Evolutionary conservation across 176 grass and related monocot species (phyloP).

Genomic region (Hordeum marinum): DNA sequence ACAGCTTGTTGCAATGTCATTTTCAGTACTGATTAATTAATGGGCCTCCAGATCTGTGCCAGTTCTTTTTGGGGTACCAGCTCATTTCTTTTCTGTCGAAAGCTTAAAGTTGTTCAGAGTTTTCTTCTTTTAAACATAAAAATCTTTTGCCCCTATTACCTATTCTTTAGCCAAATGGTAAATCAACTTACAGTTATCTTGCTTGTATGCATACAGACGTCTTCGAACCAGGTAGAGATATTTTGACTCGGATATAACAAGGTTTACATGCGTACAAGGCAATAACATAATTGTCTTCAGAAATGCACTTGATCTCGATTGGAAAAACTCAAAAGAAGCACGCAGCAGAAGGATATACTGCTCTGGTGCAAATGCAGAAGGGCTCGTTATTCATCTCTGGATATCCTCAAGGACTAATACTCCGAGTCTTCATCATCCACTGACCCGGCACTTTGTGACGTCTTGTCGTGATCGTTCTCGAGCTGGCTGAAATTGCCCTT

Average conservation of each 20-base stretch:
- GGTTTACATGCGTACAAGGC: conserved; percentile 37
- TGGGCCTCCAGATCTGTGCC: background rate
- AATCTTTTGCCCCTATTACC: background rate
- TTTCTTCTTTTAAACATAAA: background rate
- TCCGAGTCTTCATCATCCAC: conserved; percentile 50
- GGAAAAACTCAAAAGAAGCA: conserved; percentile 12
- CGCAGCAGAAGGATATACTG: conserved; percentile 14
- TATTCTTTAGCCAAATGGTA: background rate
- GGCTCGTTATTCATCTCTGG: conserved; percentile 36
- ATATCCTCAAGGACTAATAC: conserved; percentile 22
- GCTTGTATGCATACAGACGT: background rate
- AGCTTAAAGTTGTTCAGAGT: background rate
- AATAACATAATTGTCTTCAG: conserved; percentile 25
- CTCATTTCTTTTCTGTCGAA: background rate
- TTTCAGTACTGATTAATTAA: background rate
- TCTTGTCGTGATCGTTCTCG: conserved; percentile 61
- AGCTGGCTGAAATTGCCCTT: conserved; percentile 97
- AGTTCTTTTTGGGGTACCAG: background rate
- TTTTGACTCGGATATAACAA: conserved; percentile 25
- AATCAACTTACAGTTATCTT: background rate
- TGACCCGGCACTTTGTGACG: conserved; percentile 34
- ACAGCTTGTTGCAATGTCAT: conserved; percentile 27
- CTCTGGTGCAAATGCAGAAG: conserved; percentile 31
- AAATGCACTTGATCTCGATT: conserved; percentile 22
- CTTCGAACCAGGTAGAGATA: conserved; percentile 20